Conservation (phyloP, 495 filamentous ascomycete species). For the Trichocladium uniseriatum region DNA sequence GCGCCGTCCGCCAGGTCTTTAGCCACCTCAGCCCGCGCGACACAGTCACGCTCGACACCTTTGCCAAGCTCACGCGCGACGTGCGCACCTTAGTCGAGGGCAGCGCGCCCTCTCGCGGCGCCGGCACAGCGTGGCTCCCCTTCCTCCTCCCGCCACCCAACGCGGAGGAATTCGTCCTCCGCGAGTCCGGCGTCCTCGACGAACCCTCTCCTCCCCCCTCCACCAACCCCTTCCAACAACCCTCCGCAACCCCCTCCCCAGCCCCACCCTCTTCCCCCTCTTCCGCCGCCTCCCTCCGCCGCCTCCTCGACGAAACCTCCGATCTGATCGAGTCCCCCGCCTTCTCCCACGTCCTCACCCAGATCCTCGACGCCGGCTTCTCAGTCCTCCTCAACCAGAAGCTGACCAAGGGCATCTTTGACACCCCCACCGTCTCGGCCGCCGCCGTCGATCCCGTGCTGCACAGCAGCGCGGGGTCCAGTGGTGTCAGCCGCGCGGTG, state of each 20-base stretch:
- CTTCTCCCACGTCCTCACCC: slow-evolving; percentile 75
- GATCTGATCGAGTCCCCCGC: slow-evolving; percentile 31
- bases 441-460: slow-evolving; percentile 24
- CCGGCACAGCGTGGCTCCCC: slow-evolving; percentile 61
- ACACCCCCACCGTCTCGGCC: slow-evolving; percentile 41
- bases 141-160: slow-evolving; percentile 72
- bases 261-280: slow-evolving; percentile 61
- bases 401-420: slow-evolving; percentile 68
- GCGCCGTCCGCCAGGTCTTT: slow-evolving; percentile 77
- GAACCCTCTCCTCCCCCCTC: too few species aligned
- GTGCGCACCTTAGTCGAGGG: slow-evolving; percentile 81
- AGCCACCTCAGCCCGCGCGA: slow-evolving; percentile 78
- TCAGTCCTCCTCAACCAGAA: slow-evolving; percentile 70
- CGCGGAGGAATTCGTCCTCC: slow-evolving; percentile 72
- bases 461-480: slow-evolving; percentile 9
- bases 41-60: slow-evolving; percentile 65
- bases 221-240: slow-evolving; percentile 16
- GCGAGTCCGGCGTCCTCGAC: slow-evolving; percentile 67
- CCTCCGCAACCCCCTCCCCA: slow-evolving; percentile 8
- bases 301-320: slow-evolving; percentile 16
- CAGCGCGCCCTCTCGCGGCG: slow-evolving; percentile 54
- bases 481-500: slow-evolving; percentile 45
- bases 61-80: slow-evolving; percentile 68
- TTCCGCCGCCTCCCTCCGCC: slow-evolving; percentile 19
- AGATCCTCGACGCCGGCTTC: slow-evolving; percentile 81